Percentiles rank a stretch among this genome's conserved stretches.
phyloP scores from a whole-genome alignment of 441 rosid genomes.

The Erysimum pusillum region DNA sequence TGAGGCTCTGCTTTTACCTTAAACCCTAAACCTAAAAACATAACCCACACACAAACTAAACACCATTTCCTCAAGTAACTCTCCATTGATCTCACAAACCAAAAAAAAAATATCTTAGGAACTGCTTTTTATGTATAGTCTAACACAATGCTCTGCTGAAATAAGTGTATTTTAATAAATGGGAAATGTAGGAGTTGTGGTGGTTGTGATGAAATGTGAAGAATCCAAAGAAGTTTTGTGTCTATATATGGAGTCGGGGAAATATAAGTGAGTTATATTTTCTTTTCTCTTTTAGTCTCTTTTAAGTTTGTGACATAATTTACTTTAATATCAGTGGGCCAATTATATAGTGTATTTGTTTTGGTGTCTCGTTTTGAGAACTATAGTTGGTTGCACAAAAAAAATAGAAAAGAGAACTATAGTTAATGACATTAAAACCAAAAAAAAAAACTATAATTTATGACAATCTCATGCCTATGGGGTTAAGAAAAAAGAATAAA shows the following conservation, averaged over 20 bases:
- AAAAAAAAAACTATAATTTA: background rate
- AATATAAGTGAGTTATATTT: constrained; percentile 9
- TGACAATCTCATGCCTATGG: background rate
- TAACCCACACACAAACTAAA: constrained; percentile 39
- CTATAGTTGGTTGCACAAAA: background rate
- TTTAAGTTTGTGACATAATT: constrained; percentile 13
- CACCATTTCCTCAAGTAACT: constrained; percentile 46
- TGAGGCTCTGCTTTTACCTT: constrained; percentile 49
- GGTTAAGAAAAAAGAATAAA: background rate
- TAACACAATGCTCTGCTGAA: constrained; percentile 17
- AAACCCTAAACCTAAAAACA: constrained; percentile 25
- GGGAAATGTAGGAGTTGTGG: constrained; percentile 27
- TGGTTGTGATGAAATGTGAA: constrained; percentile 39
- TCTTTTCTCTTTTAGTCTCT: constrained; percentile 7
- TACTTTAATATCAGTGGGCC: constrained; percentile 22
- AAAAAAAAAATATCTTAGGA: background rate
- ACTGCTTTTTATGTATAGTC: constrained; percentile 17
- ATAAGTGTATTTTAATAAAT: constrained; percentile 15
- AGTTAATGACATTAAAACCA: constrained; percentile 10
- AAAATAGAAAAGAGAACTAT: background rate
- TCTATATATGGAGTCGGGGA: constrained; percentile 36
- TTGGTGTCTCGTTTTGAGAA: constrained; percentile 2
- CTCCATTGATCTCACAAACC: constrained; percentile 49
- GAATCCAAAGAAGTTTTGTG: constrained; percentile 28
- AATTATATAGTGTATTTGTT: constrained; percentile 8